Conservation (phyloP, 192 early-diverging fungal genomes). For the Coemansia pectinata region DNA sequence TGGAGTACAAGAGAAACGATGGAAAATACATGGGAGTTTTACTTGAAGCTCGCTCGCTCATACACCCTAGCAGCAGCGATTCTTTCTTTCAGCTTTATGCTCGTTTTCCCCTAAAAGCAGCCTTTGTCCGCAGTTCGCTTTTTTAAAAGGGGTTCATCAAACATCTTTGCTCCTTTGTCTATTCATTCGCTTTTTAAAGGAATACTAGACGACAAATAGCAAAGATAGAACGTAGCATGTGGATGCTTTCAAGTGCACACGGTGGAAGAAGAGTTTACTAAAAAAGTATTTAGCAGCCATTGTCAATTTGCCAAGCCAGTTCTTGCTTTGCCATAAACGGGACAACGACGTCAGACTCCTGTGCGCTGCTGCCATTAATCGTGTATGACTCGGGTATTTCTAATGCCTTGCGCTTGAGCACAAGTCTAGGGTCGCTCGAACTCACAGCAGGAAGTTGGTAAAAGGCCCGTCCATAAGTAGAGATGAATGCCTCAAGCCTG, state of each 20-base stretch:
- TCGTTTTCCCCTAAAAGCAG: neutral
- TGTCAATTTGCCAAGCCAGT: constrained; percentile 63
- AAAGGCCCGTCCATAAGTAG: constrained; percentile 80
- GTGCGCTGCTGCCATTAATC: constrained; percentile 1
- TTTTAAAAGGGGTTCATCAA: neutral
- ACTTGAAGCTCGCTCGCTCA: neutral
- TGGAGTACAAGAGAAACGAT: neutral
- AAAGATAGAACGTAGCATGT: neutral
- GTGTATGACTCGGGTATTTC: constrained; percentile 29
- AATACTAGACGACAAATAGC: neutral
- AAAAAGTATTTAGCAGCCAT: neutral
- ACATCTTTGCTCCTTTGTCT: neutral
- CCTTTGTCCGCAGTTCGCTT: neutral
- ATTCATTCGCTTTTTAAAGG: neutral
- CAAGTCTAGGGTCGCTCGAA: constrained; percentile 19
- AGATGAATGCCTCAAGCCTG: constrained; percentile 77
- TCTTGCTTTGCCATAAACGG: constrained; percentile 81
- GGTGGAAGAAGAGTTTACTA: neutral
- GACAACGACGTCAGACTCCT: constrained; percentile 60
- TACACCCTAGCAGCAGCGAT: neutral
- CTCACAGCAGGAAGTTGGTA: constrained; percentile 69
- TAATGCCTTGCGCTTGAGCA: constrained; percentile 21
- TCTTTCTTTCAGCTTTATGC: neutral
- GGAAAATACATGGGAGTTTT: neutral
- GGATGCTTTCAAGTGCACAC: neutral